phyloP scores from a whole-genome alignment of 306 rosid genomes.

The Prinsepia uniflora region DNA sequence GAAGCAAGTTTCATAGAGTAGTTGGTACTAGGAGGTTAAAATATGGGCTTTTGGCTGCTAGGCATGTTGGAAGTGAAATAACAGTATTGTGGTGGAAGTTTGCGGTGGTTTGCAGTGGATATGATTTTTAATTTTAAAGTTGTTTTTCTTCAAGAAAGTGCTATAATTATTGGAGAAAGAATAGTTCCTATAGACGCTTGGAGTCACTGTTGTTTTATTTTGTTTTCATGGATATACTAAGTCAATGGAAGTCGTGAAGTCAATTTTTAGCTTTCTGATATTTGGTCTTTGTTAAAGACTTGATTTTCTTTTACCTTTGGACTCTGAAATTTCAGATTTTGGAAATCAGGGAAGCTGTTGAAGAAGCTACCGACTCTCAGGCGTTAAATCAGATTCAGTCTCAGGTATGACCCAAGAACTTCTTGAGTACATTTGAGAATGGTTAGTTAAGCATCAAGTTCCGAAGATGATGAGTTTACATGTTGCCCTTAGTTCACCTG shows the following conservation, averaged over 20 bases:
- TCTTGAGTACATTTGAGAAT: neutral
- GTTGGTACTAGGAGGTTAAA: neutral
- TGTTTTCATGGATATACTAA: neutral
- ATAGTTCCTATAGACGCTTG: neutral
- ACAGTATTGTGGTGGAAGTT: neutral
- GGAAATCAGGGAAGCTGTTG: slow-evolving; percentile 94
- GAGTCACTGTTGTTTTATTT: neutral
- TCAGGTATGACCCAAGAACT: slow-evolving; percentile 41
- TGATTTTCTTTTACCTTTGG: neutral
- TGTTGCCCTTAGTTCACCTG: neutral
- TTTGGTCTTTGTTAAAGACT: neutral
- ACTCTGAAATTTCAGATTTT: slow-evolving; percentile 53
- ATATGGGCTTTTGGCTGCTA: neutral
- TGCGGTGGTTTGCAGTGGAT: neutral
- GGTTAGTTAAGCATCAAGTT: neutral
- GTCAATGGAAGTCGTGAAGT: neutral
- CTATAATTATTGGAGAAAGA: neutral
- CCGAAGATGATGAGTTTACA: neutral
- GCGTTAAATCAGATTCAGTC: slow-evolving; percentile 56
- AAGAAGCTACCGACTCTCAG: slow-evolving; percentile 67
- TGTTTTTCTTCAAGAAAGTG: neutral
- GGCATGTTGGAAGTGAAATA: neutral
- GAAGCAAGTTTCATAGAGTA: neutral
- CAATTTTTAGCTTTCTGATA: neutral
- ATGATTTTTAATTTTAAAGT: neutral